Base-by-base conservation (phyloP, 2,329 filamentous ascomycete genomes). In the Monilinia laxa region DNA sequence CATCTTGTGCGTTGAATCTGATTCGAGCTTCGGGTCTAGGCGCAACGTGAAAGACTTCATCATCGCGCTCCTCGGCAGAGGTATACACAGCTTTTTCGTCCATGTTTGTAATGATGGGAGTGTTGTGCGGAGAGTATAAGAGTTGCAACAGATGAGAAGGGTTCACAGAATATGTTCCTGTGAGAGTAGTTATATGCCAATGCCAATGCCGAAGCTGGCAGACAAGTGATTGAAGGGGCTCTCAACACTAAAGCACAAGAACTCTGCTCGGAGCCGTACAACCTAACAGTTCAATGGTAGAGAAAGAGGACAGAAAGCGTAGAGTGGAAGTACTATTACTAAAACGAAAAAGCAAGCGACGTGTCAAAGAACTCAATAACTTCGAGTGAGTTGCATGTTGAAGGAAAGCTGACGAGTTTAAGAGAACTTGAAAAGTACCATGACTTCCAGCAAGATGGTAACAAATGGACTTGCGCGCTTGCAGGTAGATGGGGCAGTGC, bases 31-130 rank as follows among this genome's bases (percentile, higher is more conserved):
- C 69, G 11, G 62, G 67, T 23, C 69, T 63, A 51, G 67, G 59
- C 38, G 64, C 52, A 11, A 67, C 65, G 7, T 69, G 58, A 20
- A 69, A 70, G 11, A 68, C 52, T 28, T 67, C 68, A 47, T 70
- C 68, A 4, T 62, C 52, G 25, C 20, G 35, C 5, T 65, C 63
- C 20, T 62, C 53, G 12, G 65, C 18, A 16, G 64, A 65, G 52
- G 23, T 38, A 11, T 63, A 57, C 16, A 31, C 20, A 1, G 16
- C 51, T 31, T 68, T 67, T 25, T 68, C 67, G 14, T 65, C 57
- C 67, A 70, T 68, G 11, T 57, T 47, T 18, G 18, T 40, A 14
- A 38, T 14, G 14, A 14, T 51, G n/a, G 28, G 16, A 49, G 45
- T 20, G 5, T 25, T 25, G n/a, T 25, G 25, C 23, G 35, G 14